phyloP scores from a whole-genome alignment of 106 monocot species.

The Agapanthus africanus region DNA sequence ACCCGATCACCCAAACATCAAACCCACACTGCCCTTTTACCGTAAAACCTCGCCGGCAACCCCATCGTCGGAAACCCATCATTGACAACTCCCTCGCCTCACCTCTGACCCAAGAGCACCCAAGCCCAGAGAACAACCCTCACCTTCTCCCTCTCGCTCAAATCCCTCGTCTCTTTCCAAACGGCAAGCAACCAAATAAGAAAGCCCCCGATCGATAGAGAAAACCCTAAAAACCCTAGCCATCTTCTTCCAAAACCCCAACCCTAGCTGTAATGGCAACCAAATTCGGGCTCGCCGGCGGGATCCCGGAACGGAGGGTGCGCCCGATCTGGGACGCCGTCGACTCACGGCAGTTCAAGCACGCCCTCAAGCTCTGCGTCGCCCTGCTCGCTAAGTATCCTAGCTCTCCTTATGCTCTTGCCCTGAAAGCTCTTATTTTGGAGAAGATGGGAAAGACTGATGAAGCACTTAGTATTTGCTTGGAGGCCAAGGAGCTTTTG shows the following conservation, averaged over 20 bases:
- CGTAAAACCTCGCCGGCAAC: no score
- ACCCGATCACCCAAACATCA: no score
- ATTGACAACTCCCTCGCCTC: no score
- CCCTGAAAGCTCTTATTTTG: slow-evolving; percentile 92
- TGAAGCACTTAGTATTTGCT: slow-evolving; percentile 69
- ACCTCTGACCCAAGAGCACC: no score
- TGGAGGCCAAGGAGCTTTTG: slow-evolving; percentile 71
- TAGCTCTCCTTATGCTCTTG: slow-evolving; percentile 80
- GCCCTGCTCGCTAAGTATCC: slow-evolving; percentile 85
- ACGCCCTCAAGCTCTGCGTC: slow-evolving; percentile 71
- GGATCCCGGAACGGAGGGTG: slow-evolving; percentile 90
- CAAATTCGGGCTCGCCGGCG: slow-evolving; percentile 80
- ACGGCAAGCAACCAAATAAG: no score
- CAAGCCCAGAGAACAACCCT: no score
- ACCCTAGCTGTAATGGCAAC: slow-evolving; percentile 48
- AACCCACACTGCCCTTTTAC: no score
- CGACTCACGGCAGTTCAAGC: slow-evolving; percentile 95
- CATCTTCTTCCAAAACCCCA: slow-evolving; percentile 5
- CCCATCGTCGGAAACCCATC: no score
- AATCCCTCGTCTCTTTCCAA: no score
- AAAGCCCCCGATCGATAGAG: no score
- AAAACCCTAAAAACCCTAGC: no score
- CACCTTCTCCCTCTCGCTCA: no score
- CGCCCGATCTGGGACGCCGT: slow-evolving; percentile 99
- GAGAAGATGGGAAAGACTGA: slow-evolving; percentile 89